phyloP scores from a whole-genome alignment of 2,329 filamentous ascomycete species.

The Venturia effusa region DNA sequence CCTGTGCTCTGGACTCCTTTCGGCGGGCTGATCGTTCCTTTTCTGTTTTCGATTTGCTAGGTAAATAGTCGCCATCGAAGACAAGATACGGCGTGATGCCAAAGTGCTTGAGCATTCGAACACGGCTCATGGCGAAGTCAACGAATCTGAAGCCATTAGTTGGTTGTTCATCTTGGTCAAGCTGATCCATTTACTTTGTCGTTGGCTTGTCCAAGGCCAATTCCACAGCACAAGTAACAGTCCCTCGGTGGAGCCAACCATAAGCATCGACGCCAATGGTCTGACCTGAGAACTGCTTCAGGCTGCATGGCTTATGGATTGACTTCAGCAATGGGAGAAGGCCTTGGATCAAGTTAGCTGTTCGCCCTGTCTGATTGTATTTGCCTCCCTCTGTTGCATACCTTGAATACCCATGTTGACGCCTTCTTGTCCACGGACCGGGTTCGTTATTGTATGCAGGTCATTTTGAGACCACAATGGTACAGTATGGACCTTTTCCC shows the following conservation, averaged over 20 bases:
- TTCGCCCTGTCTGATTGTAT: slow-evolving; percentile 16
- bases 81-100: slow-evolving; percentile 90
- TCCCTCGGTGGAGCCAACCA: slow-evolving; percentile 94
- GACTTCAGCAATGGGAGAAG: slow-evolving; percentile 89
- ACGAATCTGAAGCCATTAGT: slow-evolving; percentile 53
- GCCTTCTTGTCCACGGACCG: slow-evolving; percentile 17
- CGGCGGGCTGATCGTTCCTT: slow-evolving; percentile 62
- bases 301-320: slow-evolving; percentile 77
- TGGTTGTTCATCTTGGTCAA: slow-evolving; percentile 15
- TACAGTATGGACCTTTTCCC: background rate
- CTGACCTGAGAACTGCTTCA: slow-evolving; percentile 80
- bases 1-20: slow-evolving; percentile 63
- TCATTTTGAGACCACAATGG: background rate
- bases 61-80: slow-evolving; percentile 91
- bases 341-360: slow-evolving; percentile 39
- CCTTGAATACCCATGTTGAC: slow-evolving; percentile 30
- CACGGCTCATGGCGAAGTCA: slow-evolving; percentile 79
- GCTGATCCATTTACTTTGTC: slow-evolving; percentile 52
- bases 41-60: slow-evolving; percentile 86
- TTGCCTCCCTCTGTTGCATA: slow-evolving; percentile 19
- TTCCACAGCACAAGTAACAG: slow-evolving; percentile 81
- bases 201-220: slow-evolving; percentile 82
- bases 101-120: slow-evolving; percentile 89
- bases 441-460: background rate
- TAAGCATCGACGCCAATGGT: slow-evolving; percentile 94